Percentiles rank a stretch among this genome's conserved stretches.
phyloP scores from a whole-genome alignment of 805 yeast genomes.

The Blastobotrys muscicola region DNA sequence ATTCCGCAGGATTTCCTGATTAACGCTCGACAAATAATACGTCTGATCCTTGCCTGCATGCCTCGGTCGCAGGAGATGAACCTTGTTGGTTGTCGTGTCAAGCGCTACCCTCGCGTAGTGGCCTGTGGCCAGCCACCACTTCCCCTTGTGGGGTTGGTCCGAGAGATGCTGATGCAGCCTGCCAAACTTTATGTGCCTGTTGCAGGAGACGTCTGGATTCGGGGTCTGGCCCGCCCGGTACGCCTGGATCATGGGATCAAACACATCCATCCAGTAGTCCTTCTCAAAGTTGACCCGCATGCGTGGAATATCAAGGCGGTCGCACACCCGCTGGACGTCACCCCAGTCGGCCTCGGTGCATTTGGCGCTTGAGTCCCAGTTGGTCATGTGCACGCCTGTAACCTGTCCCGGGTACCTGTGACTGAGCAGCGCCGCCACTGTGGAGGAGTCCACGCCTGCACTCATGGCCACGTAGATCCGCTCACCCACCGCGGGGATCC shows the following conservation, averaged over 20 bases:
- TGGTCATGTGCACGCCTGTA: slow-evolving; percentile 84
- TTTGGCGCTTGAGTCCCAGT: slow-evolving; percentile 55
- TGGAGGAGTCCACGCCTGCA: slow-evolving; percentile 93
- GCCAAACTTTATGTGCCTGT: slow-evolving; percentile 81
- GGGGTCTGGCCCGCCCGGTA: slow-evolving; percentile 77
- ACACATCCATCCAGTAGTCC: slow-evolving; percentile 90
- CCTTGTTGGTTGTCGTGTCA: slow-evolving; percentile 21
- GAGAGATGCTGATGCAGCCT: slow-evolving; percentile 49
- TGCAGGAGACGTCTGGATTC: slow-evolving; percentile 89
- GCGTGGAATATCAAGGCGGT: slow-evolving; percentile 53
- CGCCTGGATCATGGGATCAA: slow-evolving; percentile 77
- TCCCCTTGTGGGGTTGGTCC: slow-evolving; percentile 19
- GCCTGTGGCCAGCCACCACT: slow-evolving; percentile 85
- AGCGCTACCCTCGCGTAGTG: slow-evolving; percentile 33
- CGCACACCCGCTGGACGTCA: slow-evolving; percentile 61
- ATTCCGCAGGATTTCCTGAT: slow-evolving; percentile 35
- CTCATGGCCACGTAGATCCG: slow-evolving; percentile 83
- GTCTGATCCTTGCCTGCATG: slow-evolving; percentile 76
- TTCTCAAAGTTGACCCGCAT: slow-evolving; percentile 74
- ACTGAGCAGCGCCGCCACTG: slow-evolving; percentile 63
- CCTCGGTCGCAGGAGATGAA: slow-evolving; percentile 47
- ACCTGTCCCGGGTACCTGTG: slow-evolving; percentile 43
- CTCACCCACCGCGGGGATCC: slow-evolving; percentile 42
- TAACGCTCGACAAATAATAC: slow-evolving; percentile 70
- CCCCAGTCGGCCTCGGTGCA: slow-evolving; percentile 88